Conservation (phyloP, 2,329 filamentous ascomycete genomes). For the Cercospora sesami region DNA sequence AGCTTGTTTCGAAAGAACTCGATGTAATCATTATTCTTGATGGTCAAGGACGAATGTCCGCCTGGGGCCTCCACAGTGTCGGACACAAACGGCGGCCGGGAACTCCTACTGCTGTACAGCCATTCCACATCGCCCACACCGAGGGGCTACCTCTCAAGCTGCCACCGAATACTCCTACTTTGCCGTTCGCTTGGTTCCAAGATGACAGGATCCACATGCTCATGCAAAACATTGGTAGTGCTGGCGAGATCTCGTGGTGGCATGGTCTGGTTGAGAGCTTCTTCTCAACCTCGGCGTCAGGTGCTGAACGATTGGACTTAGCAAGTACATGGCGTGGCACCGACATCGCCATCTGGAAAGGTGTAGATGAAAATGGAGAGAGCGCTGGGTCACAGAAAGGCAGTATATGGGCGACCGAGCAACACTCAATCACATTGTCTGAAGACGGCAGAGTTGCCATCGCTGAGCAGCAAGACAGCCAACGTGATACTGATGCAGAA, state of each 20-base stretch:
- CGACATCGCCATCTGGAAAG: conserved; percentile 6
- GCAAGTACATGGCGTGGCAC: conserved; percentile 11
- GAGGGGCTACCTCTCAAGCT: conserved; percentile 51
- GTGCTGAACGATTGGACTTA: conserved; percentile 25
- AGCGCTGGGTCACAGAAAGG: background rate
- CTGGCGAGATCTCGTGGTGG: conserved; percentile 80
- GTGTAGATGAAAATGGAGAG: background rate
- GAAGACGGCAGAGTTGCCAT: background rate
- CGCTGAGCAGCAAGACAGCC: background rate
- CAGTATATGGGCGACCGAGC: background rate
- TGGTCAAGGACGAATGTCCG: conserved; percentile 80
- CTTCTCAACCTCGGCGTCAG: conserved; percentile 62
- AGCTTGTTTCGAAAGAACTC: conserved; percentile 78
- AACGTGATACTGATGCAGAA: background rate
- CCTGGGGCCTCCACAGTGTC: conserved; percentile 88
- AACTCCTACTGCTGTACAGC: conserved; percentile 52
- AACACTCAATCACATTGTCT: background rate
- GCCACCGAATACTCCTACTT: conserved; percentile 21
- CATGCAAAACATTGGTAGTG: conserved; percentile 70
- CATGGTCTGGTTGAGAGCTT: conserved; percentile 75
- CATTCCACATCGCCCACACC: conserved; percentile 85
- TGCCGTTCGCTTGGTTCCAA: conserved; percentile 34
- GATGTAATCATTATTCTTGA: conserved; percentile 88
- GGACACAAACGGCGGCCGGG: conserved; percentile 62
- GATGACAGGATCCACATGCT: conserved; percentile 54